These are phyloP conservation scores for Pilaira anomala DNA, from an alignment of 192 early-diverging fungal genomes.

Conservation along the genomic window DNA sequence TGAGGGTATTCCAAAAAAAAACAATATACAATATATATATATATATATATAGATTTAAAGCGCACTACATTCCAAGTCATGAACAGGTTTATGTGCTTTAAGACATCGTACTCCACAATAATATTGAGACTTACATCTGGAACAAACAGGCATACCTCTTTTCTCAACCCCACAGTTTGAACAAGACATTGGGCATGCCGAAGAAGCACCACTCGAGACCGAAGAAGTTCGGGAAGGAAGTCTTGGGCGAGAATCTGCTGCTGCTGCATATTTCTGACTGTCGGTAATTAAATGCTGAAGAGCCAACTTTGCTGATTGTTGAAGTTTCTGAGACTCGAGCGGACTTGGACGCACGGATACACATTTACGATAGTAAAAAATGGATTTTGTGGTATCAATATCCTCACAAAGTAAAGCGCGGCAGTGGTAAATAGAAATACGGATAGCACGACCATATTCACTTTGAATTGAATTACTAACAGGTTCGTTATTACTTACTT, in stretches of 20 bases:
- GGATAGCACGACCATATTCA: slow-evolving; percentile 19
- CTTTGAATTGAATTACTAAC: neutral
- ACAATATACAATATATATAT: neutral
- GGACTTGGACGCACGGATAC: slow-evolving; percentile 14
- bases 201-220: slow-evolving; percentile 9
- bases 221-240: slow-evolving; percentile 13
- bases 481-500: neutral
- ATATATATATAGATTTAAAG: neutral
- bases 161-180: slow-evolving; percentile 32
- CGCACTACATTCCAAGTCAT: slow-evolving; percentile 10
- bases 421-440: slow-evolving; percentile 33
- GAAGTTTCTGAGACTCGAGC: slow-evolving; percentile 12
- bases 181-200: slow-evolving; percentile 12
- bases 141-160: slow-evolving; percentile 32
- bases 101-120: slow-evolving; percentile 30
- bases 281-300: slow-evolving; percentile 6
- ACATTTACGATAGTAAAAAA: slow-evolving; percentile 33
- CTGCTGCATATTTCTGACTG: neutral
- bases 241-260: neutral
- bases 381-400: slow-evolving; percentile 11
- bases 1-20: neutral
- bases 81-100: slow-evolving; percentile 19
- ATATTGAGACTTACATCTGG: slow-evolving; percentile 26
- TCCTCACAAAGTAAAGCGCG: slow-evolving; percentile 26
- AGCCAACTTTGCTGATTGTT: slow-evolving; percentile 7